Evolutionary conservation across 2,329 filamentous ascomycete genomes (phyloP), one percentile per base, ranked within the genome.

Genomic region (Rhynchosporium secalis): DNA sequence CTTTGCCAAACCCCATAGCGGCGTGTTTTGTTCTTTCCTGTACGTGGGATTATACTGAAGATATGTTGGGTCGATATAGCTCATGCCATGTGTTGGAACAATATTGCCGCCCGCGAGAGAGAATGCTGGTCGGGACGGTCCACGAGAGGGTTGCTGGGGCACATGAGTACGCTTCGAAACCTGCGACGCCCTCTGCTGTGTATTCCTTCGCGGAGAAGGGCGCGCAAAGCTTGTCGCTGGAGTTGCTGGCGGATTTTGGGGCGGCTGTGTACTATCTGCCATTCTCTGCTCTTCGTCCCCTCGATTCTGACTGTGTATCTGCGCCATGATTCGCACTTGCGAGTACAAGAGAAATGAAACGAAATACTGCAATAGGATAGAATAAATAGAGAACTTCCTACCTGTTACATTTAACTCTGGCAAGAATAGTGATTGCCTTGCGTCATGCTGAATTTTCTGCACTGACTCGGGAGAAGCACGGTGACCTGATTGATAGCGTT

Each of bases 1-100:
- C 28, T 58, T 58, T 38, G 56, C 56, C 13, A 58, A 28, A 3
- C 56, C 56, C 56, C 56, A 48, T 58, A 58, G 41, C 36, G 56
- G 56, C 33, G 28, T n/a, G 26, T 58, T 31, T 58, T 47, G 45
- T 33, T 7, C 41, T 13, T 38, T 58, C 43, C 31, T 41, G 43
- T 58, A 58, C 31, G 15, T 38, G 2, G 43, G 56, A 38, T 58
- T 58, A 41, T 38, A 58, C 6, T 58, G 40, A 43, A 33, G 47
- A n/a, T 43, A 43, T 12, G 7, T 43, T 4, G 40, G 40, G 40
- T 43, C 40, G 40, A 43, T 59, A 51, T 51, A 26, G 46, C 46
- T 48, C n/a, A 26, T 10, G 15, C 46, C 46, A 48, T 48, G 46
- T 20, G 46, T 26, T 48, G 28, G 46, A 48, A 29, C 13, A 13